Percentiles rank a stretch among this genome's conserved stretches.
Conservation (phyloP, 352 stramenopile species). For the Pythium sp. region DNA sequence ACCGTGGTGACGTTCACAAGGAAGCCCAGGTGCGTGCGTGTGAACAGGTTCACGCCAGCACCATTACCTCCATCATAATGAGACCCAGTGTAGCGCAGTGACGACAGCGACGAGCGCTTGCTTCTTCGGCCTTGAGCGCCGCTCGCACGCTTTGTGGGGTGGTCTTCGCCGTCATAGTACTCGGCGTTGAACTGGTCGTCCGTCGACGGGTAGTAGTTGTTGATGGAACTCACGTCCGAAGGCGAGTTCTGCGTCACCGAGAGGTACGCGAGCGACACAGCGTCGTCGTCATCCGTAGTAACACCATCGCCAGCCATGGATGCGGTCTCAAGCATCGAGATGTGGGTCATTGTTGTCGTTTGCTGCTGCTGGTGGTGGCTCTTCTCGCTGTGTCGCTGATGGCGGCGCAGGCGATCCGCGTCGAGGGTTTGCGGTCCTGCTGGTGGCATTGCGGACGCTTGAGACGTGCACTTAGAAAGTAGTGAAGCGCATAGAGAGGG, state of each 20-base stretch:
- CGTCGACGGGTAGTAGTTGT: slow-evolving; percentile 15
- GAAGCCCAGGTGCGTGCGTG: slow-evolving; percentile 38
- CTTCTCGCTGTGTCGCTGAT: slow-evolving; percentile 1
- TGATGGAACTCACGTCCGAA: slow-evolving; percentile 15
- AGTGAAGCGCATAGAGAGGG: too few relatives aligned
- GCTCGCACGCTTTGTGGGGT: slow-evolving; percentile 1
- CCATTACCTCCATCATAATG: not conserved
- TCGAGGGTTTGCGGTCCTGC: not conserved
- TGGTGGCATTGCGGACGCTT: too few relatives aligned
- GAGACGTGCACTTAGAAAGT: too few relatives aligned
- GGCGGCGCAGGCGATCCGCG: slow-evolving; percentile 2
- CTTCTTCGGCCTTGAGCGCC: not conserved
- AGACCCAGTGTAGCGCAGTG: not conserved
- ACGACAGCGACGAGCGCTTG: slow-evolving; percentile 6
- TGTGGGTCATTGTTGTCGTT: slow-evolving; percentile 6
- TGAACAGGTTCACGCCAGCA: slow-evolving; percentile 25
- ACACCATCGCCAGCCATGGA: slow-evolving; percentile 20
- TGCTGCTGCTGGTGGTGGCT: not conserved
- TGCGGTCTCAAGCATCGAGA: slow-evolving; percentile 32
- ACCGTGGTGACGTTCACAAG: slow-evolving; percentile 55
- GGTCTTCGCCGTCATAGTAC: slow-evolving; percentile 8
- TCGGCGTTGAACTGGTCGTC: slow-evolving; percentile 1
- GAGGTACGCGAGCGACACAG: slow-evolving; percentile 26
- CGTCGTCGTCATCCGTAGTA: slow-evolving; percentile 15
- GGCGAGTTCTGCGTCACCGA: slow-evolving; percentile 13